Conservation (phyloP, 2,329 filamentous ascomycete genomes). For the Fusarium sp. region DNA sequence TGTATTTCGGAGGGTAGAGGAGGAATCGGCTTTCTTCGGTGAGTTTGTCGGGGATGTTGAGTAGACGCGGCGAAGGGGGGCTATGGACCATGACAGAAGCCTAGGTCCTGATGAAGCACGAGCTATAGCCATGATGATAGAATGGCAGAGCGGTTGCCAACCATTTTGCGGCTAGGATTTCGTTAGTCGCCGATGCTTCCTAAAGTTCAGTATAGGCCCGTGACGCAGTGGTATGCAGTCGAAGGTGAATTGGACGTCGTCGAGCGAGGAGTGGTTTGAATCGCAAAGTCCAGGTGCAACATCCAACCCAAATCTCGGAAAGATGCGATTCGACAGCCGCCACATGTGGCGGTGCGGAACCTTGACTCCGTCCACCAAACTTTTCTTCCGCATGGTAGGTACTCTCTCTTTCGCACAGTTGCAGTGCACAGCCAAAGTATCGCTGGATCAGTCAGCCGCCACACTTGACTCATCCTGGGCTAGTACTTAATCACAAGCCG, state of each 20-base stretch:
- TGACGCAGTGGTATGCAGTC: too few species aligned
- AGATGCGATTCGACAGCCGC: constrained; percentile 10
- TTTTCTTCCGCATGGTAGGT: constrained; percentile 23
- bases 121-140: constrained; percentile 47
- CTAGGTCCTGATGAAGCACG: constrained; percentile 32
- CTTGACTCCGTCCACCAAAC: not conserved
- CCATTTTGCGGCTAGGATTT: constrained; percentile 31
- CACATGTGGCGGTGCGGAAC: constrained; percentile 28
- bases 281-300: constrained; percentile 4
- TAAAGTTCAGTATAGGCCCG: not conserved
- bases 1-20: not conserved
- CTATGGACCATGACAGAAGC: constrained; percentile 28
- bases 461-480: constrained; percentile 34
- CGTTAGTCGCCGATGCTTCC: not conserved
- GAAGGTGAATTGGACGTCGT: not conserved
- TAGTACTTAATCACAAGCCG: constrained; percentile 31
- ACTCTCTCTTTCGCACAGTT: not conserved
- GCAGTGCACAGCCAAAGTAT: not conserved
- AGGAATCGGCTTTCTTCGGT: constrained; percentile 8
- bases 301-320: not conserved
- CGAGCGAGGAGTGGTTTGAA: not conserved
- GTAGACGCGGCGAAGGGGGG: constrained; percentile 27
- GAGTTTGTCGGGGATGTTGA: constrained; percentile 20
- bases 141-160: constrained; percentile 1
- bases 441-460: constrained; percentile 17